A percentile compares a stretch with the other conserved stretches of the same genome.
phyloP scores from a whole-genome alignment of 495 filamentous ascomycete genomes.

The Aspergillus cristatus region DNA sequence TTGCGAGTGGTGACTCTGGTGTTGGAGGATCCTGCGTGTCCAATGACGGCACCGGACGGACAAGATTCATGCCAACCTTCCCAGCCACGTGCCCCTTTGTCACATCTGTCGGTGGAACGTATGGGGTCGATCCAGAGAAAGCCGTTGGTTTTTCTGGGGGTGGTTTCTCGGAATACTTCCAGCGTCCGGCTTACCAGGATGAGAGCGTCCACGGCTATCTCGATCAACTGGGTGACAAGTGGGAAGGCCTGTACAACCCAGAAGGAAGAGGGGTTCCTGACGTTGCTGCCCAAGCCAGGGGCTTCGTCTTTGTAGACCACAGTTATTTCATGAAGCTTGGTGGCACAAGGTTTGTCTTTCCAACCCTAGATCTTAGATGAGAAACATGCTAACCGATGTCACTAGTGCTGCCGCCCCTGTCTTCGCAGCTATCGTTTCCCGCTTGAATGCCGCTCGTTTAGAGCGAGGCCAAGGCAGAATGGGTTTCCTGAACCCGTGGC shows the following conservation, averaged over 20 bases:
- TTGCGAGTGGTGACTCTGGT: conserved; percentile 63
- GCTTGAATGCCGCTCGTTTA: conserved; percentile 51
- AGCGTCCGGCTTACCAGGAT: conserved; percentile 56
- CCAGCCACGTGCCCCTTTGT: conserved; percentile 77
- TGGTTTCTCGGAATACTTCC: conserved; percentile 65
- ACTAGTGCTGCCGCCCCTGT: conserved; percentile 42
- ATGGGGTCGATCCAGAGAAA: conserved; percentile 41
- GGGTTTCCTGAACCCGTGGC: conserved; percentile 58
- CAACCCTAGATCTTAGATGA: neutral
- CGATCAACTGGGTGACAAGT: conserved; percentile 24
- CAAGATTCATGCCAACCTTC: conserved; percentile 57
- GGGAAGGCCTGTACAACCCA: conserved; percentile 42
- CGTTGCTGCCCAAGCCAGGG: conserved; percentile 45
- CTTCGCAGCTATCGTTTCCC: conserved; percentile 44
- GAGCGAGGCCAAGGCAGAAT: conserved; percentile 35
- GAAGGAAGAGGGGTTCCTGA: conserved; percentile 66
- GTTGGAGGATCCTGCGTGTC: conserved; percentile 50
- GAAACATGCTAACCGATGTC: conserved; percentile 4
- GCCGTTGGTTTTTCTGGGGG: conserved; percentile 53
- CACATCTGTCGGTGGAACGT: conserved; percentile 65
- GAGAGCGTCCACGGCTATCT: conserved; percentile 48
- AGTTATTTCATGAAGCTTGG: conserved; percentile 22
- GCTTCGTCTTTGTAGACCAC: conserved; percentile 33
- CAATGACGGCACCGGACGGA: conserved; percentile 55
- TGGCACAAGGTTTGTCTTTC: conserved; percentile 33